phyloP scores from a whole-genome alignment of 192 early-diverging fungal species.

The Oehlia diaphana region DNA sequence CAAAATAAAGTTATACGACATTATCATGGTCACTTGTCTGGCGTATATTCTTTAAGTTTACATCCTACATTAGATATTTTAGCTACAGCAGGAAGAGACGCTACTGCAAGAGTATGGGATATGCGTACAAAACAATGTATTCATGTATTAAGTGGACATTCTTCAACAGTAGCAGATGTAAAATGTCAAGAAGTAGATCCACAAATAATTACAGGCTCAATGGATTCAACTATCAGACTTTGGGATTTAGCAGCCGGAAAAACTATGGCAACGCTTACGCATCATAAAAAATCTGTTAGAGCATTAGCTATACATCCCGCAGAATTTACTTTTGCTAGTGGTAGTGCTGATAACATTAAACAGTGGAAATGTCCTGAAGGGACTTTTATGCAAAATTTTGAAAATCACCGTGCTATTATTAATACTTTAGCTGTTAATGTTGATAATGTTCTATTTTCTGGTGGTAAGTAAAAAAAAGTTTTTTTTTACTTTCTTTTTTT shows the following conservation, averaged over 20 bases:
- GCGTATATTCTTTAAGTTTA: slow-evolving; percentile 86
- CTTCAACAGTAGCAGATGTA: slow-evolving; percentile 80
- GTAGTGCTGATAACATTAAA: slow-evolving; percentile 89
- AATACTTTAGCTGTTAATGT: slow-evolving; percentile 88
- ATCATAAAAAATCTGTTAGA: slow-evolving; percentile 98
- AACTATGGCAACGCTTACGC: slow-evolving; percentile 87
- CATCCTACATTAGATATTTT: slow-evolving; percentile 95
- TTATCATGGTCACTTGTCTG: slow-evolving; percentile 97
- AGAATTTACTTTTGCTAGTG: slow-evolving; percentile 91
- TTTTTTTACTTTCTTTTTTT: background rate
- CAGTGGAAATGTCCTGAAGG: slow-evolving; percentile 97
- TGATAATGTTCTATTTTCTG: slow-evolving; percentile 93
- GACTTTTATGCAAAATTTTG: slow-evolving; percentile 93
- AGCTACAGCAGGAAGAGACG: slow-evolving; percentile 94
- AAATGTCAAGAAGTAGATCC: slow-evolving; percentile 95
- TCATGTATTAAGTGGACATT: slow-evolving; percentile 87
- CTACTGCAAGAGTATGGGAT: slow-evolving; percentile 96
- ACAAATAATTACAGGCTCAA: slow-evolving; percentile 92
- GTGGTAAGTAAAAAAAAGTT: slow-evolving; percentile 55
- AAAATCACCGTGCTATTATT: slow-evolving; percentile 84
- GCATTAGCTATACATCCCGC: slow-evolving; percentile 89
- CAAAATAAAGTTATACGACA: slow-evolving; percentile 98
- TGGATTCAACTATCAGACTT: slow-evolving; percentile 89
- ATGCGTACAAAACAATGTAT: slow-evolving; percentile 95
- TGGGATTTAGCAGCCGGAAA: slow-evolving; percentile 99